phyloP scores from a whole-genome alignment of 2,329 filamentous ascomycete species.

The Trichoderma sp. region DNA sequence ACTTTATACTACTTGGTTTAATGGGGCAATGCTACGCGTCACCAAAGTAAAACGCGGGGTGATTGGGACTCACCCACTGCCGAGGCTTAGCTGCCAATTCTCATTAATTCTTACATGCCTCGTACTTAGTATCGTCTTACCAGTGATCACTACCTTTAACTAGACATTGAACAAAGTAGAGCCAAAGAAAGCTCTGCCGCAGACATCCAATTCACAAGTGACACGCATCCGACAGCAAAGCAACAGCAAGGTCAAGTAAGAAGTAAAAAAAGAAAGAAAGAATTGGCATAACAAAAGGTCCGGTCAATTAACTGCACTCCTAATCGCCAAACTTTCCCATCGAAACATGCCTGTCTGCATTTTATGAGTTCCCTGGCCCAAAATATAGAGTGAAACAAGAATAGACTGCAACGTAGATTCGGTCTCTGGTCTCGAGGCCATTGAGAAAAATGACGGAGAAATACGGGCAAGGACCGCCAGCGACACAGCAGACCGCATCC shows the following conservation, averaged over 20 bases:
- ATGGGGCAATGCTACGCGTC: background rate
- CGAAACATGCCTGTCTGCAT: conserved; percentile 47
- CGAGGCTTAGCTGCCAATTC: background rate
- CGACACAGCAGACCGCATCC: conserved; percentile 8
- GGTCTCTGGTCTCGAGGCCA: conserved; percentile 33
- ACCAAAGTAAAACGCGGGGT: background rate
- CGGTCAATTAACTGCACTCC: conserved; percentile 52
- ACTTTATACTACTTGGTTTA: background rate
- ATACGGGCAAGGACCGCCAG: conserved; percentile 7
- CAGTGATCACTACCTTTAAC: background rate
- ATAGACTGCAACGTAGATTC: conserved; percentile 32
- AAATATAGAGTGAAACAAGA: conserved; percentile 38
- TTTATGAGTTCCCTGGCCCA: conserved; percentile 42
- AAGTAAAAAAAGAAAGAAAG: background rate
- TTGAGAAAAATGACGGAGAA: conserved; percentile 23
- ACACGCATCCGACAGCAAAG: background rate
- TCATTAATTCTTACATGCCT: background rate
- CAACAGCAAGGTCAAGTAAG: background rate
- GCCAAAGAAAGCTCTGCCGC: background rate
- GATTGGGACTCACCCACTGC: background rate
- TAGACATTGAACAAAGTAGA: background rate
- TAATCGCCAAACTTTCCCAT: conserved; percentile 57
- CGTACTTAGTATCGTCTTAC: background rate
- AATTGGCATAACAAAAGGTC: conserved; percentile 32
- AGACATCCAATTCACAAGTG: background rate